These are phyloP conservation scores for Sarcodon sp. DNA, from an alignment of 768 basidiomycete species.

Conservation along the genomic window DNA sequence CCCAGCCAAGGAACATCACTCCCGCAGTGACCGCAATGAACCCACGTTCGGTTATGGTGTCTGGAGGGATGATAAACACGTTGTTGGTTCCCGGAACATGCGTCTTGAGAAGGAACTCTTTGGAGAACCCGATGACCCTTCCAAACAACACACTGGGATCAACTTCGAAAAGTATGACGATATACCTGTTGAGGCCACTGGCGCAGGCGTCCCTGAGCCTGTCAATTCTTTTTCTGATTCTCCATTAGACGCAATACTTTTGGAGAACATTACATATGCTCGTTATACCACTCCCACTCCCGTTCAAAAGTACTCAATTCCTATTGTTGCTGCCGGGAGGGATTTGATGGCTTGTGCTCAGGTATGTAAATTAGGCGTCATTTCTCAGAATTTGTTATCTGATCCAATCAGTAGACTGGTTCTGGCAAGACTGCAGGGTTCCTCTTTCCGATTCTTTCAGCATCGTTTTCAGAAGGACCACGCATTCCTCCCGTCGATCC, in stretches of 20 bases:
- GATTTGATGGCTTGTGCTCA: slow-evolving; percentile 95
- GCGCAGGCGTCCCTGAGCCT: slow-evolving; percentile 93
- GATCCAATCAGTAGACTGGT: slow-evolving; percentile 61
- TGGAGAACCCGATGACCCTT: slow-evolving; percentile 76
- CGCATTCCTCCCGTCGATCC: slow-evolving; percentile 46
- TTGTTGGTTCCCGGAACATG: slow-evolving; percentile 71
- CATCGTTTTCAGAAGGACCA: slow-evolving; percentile 80
- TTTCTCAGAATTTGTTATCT: slow-evolving; percentile 9
- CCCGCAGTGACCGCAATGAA: slow-evolving; percentile 18
- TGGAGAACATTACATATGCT: slow-evolving; percentile 90
- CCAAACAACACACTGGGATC: slow-evolving; percentile 91
- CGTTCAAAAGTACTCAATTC: slow-evolving; percentile 99
- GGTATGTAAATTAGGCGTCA: slow-evolving; percentile 28
- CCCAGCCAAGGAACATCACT: slow-evolving; percentile 6
- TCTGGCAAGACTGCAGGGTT: slow-evolving; percentile 99
- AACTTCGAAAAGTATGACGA: slow-evolving; percentile 99
- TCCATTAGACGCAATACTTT: slow-evolving; percentile 83
- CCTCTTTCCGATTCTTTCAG: slow-evolving; percentile 96
- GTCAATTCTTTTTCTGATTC: slow-evolving; percentile 77
- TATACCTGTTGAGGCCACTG: slow-evolving; percentile 98
- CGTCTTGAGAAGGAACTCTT: slow-evolving; percentile 95
- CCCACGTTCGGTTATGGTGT: slow-evolving; percentile 49
- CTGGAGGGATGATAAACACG: slow-evolving; percentile 87
- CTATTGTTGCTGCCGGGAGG: slow-evolving; percentile 83
- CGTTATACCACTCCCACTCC: slow-evolving; percentile 94